Base-by-base conservation (phyloP, 805 yeast species). In the Candida alai region DNA sequence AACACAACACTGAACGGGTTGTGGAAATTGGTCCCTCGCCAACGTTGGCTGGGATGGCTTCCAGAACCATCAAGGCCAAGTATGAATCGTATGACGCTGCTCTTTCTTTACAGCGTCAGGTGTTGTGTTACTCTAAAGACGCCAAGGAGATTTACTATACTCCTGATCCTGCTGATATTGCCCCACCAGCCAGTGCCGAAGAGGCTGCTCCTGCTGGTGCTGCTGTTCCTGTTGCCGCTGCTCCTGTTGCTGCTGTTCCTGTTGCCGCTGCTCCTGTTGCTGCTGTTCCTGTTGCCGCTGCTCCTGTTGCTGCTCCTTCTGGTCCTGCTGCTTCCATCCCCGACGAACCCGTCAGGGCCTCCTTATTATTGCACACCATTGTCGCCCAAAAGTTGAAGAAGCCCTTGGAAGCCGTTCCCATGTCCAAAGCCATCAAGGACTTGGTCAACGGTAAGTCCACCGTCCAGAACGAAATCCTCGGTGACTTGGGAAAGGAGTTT, bases 1-100 rank as follows among this genome's bases (percentile, higher is more conserved):
- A 88, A 51, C 83, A 78, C 76, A 88, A 90, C 66, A 84, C 97
- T 42, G 98, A 94, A 69, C 78, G 98, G 57, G 90, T 93, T 42
- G 96, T 93, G 47, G 99, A 93, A 66, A 86, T 93, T 45, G 99
- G 99, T 36, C 99, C 99, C 42, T 88, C 97, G 31, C 97, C 99
- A 41, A 93, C 98, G 28, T 74, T 93, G 59, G 93, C 97, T 25
- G 97, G 97, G 48, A 93, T 93, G 99, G 97, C 98, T 45, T 78
- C 85, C 49, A 82, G 97, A 70, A 93, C 99, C 43, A 78, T 93
- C 54, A 80, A 80, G 70, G 85, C 94, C 59, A 93, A 88, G 65
- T 94, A 89, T 65, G 97, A 93, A 67, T 84, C 96, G 26, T 93
- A 88, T 59, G 99, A 93, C 60, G 97, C 97, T 39, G 98, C 99